Evolutionary conservation across 2,329 filamentous ascomycete species (phyloP).

Genomic region (Ophiostoma ulmi): DNA sequence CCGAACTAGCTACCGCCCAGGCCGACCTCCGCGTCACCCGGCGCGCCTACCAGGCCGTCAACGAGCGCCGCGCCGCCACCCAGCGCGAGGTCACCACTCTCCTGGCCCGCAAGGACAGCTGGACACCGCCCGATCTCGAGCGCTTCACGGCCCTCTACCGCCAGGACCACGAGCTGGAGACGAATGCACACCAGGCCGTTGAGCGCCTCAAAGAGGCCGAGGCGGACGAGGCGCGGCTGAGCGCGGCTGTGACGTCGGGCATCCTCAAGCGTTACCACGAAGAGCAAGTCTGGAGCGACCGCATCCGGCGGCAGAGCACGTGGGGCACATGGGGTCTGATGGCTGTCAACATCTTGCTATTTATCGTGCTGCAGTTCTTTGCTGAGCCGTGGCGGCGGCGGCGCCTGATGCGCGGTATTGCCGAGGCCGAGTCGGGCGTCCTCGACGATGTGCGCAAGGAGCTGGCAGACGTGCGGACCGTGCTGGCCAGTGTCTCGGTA

Average conservation of each 20-base stretch:
- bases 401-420: constrained; percentile 75
- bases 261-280: constrained; percentile 94
- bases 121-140: constrained; percentile 82
- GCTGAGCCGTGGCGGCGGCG: constrained; percentile 87
- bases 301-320: constrained; percentile 90
- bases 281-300: constrained; percentile 98
- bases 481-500: constrained; percentile 29
- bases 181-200: constrained; percentile 68
- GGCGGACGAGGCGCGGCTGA: constrained; percentile 70
- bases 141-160: constrained; percentile 91
- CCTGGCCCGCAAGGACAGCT: constrained; percentile 87
- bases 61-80: constrained; percentile 74
- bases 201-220: constrained; percentile 70
- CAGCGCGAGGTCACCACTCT: constrained; percentile 95
- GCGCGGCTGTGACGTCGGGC: constrained; percentile 68
- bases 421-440: constrained; percentile 65
- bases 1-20: constrained; percentile 55
- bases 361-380: constrained; percentile 79
- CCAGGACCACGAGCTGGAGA: constrained; percentile 87
- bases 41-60: constrained; percentile 73
- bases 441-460: constrained; percentile 46
- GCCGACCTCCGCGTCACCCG: constrained; percentile 65
- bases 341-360: constrained; percentile 89
- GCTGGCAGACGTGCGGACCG: constrained; percentile 36
- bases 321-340: constrained; percentile 99